Percentiles rank a stretch among this genome's conserved stretches.
phyloP scores from a whole-genome alignment of 2,329 filamentous ascomycete species.

The Nemania diffusa region DNA sequence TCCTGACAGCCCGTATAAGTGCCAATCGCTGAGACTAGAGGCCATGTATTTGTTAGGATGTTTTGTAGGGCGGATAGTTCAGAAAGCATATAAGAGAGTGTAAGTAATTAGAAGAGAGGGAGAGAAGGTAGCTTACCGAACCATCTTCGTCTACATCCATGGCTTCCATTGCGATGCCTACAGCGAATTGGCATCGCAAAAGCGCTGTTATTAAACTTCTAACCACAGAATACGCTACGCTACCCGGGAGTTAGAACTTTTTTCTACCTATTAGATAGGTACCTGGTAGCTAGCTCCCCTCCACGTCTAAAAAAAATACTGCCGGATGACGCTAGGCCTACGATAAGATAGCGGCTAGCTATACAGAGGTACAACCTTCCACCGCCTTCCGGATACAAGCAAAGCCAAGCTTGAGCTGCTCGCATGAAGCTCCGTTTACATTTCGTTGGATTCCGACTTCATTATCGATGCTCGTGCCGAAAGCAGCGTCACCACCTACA shows the following conservation, averaged over 20 bases:
- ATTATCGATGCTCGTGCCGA: slow-evolving; percentile 25
- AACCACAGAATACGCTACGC: not conserved
- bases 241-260: slow-evolving; percentile 14
- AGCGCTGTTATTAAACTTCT: slow-evolving; percentile 1
- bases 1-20: slow-evolving; percentile 64
- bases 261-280: slow-evolving; percentile 32
- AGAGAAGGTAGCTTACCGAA: slow-evolving; percentile 29
- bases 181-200: slow-evolving; percentile 40
- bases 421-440: slow-evolving; percentile 34
- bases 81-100: not conserved
- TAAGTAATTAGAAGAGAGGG: not conserved
- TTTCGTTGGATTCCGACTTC: slow-evolving; percentile 32
- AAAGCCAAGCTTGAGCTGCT: slow-evolving; percentile 23
- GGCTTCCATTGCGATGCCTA: slow-evolving; percentile 36
- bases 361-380: slow-evolving; percentile 17
- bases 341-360: slow-evolving; percentile 27
- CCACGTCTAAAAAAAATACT: slow-evolving; percentile 40
- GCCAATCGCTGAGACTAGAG: slow-evolving; percentile 48
- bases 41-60: slow-evolving; percentile 17
- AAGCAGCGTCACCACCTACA: slow-evolving; percentile 28
- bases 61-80: not conserved
- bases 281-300: slow-evolving; percentile 40
- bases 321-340: slow-evolving; percentile 19
- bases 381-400: slow-evolving; percentile 27
- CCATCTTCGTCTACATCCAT: slow-evolving; percentile 45